Evolutionary conservation across 805 yeast genomes (phyloP).

Genomic region (Candida tammaniensis): DNA sequence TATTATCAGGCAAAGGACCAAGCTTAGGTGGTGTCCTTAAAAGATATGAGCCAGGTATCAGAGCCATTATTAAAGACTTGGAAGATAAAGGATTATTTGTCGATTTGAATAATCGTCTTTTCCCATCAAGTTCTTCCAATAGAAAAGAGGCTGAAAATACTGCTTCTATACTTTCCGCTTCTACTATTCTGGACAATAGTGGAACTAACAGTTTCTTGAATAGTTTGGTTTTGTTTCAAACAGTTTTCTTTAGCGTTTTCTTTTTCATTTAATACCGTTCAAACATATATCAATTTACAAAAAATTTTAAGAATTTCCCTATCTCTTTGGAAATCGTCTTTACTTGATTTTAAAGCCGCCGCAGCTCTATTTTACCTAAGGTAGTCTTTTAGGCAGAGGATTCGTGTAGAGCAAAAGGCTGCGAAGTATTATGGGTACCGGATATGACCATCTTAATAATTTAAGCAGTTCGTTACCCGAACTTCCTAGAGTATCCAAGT

Average conservation of each 20-base stretch:
- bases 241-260: constrained; percentile 21
- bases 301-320: too few species aligned
- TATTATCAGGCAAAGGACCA: constrained; percentile 18
- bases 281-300: too few species aligned
- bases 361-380: too few species aligned
- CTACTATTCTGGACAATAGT: constrained; percentile 6
- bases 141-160: constrained; percentile 8
- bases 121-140: constrained; percentile 9
- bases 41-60: constrained; percentile 30
- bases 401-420: too few species aligned
- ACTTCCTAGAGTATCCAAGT: background rate
- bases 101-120: constrained; percentile 33
- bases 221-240: constrained; percentile 17
- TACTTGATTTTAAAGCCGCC: too few species aligned
- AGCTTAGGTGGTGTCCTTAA: constrained; percentile 15
- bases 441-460: constrained; percentile 1
- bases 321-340: too few species aligned
- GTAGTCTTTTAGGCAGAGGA: too few species aligned
- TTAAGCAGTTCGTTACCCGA: constrained; percentile 1
- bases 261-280: constrained; percentile 18
- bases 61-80: constrained; percentile 28
- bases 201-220: constrained; percentile 6
- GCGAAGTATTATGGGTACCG: constrained; percentile 3
- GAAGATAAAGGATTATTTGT: constrained; percentile 36
- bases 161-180: background rate